Conservation (phyloP, 805 yeast species). For the Tetrapisispora phaffii region DNA sequence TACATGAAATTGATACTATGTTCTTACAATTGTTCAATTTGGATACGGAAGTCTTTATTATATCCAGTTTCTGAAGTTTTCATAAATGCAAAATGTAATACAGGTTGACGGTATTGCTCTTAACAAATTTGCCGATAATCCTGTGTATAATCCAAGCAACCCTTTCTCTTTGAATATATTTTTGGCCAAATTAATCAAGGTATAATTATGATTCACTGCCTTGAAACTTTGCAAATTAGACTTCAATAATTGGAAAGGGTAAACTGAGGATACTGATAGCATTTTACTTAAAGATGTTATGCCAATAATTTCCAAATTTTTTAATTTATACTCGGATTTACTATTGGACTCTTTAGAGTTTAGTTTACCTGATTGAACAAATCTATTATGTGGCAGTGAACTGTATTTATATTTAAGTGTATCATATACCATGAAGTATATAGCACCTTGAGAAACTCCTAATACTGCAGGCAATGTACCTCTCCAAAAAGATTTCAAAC, state of each 20-base stretch:
- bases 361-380: background rate
- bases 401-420: slow-evolving; percentile 43
- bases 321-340: slow-evolving; percentile 20
- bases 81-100: slow-evolving; percentile 80
- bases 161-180: slow-evolving; percentile 45
- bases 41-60: background rate
- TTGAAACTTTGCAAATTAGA: slow-evolving; percentile 58
- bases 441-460: slow-evolving; percentile 81
- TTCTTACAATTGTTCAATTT: too few relatives aligned
- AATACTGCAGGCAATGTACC: slow-evolving; percentile 68
- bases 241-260: slow-evolving; percentile 77
- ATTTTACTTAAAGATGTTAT: slow-evolving; percentile 64
- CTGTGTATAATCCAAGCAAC: slow-evolving; percentile 66
- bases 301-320: slow-evolving; percentile 48
- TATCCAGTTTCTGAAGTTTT: slow-evolving; percentile 34
- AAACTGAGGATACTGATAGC: slow-evolving; percentile 54
- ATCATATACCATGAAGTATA: slow-evolving; percentile 83
- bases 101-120: slow-evolving; percentile 92
- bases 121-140: slow-evolving; percentile 64
- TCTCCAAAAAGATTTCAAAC: slow-evolving; percentile 54
- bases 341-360: slow-evolving; percentile 7
- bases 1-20: background rate
- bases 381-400: background rate
- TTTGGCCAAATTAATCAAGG: slow-evolving; percentile 27
- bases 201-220: slow-evolving; percentile 18